These are phyloP conservation scores for Yamadazyma olivae DNA, from an alignment of 805 yeast species.

Conservation along the genomic window DNA sequence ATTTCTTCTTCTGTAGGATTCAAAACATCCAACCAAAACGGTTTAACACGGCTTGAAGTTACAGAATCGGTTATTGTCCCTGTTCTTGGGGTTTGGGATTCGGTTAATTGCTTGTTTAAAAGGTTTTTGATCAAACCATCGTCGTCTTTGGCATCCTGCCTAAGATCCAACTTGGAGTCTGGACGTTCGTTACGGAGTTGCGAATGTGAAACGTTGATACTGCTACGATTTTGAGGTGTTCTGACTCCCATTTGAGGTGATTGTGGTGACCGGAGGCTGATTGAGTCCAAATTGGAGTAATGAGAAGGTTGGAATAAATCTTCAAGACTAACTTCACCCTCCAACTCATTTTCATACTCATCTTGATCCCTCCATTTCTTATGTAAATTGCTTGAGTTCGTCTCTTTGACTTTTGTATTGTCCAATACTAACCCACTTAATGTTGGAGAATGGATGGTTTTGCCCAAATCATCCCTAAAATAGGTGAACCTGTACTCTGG, in stretches of 20 bases:
- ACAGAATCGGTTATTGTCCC: constrained; percentile 9
- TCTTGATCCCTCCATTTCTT: constrained; percentile 16
- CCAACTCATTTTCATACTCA: constrained; percentile 5
- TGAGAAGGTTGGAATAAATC: constrained; percentile 25
- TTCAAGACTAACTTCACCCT: constrained; percentile 11
- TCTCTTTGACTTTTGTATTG: constrained; percentile 8
- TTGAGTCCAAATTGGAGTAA: constrained; percentile 10
- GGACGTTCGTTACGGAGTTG: neutral
- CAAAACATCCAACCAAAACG: constrained; percentile 82
- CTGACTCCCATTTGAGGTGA: neutral
- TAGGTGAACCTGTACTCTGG: constrained; percentile 72
- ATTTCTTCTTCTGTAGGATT: constrained; percentile 96
- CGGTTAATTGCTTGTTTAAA: neutral
- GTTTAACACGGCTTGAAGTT: constrained; percentile 14
- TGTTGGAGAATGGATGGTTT: constrained; percentile 88
- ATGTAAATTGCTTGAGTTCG: constrained; percentile 7
- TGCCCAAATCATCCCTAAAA: constrained; percentile 82
- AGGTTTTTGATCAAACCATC: constrained; percentile 2
- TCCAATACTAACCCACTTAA: constrained; percentile 65
- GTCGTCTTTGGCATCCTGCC: neutral
- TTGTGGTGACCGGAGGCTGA: neutral
- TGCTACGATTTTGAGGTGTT: neutral
- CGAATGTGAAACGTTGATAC: neutral
- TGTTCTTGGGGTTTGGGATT: constrained; percentile 6
- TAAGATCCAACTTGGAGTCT: neutral